Evolutionary conservation across 208 protist species (phyloP).

Genomic region (Leishmania gerbilli): DNA sequence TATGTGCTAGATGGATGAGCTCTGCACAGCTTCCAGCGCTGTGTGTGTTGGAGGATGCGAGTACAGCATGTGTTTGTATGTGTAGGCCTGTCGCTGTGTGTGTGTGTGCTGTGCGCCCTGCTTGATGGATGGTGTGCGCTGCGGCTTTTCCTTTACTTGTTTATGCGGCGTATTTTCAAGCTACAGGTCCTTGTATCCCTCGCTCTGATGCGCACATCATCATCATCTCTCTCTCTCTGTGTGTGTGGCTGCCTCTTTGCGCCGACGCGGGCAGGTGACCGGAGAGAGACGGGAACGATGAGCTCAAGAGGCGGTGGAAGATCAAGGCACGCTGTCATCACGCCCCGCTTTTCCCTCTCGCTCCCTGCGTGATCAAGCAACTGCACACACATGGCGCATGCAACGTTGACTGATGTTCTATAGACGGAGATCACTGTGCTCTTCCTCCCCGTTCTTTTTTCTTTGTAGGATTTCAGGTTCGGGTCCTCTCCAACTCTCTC

Average conservation of each 20-base stretch:
- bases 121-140: background rate
- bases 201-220: background rate
- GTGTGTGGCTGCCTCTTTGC: background rate
- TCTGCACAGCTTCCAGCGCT: background rate
- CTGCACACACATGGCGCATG: background rate
- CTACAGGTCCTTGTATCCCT: background rate
- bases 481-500: background rate
- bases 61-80: background rate
- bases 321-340: background rate
- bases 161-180: background rate
- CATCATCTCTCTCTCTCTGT: background rate
- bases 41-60: background rate
- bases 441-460: background rate
- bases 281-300: background rate
- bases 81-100: background rate
- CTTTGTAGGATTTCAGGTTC: background rate
- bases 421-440: slow-evolving; percentile 7
- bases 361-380: background rate
- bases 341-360: background rate
- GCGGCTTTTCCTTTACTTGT: background rate
- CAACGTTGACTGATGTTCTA: slow-evolving; percentile 17
- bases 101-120: background rate
- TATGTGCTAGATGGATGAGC: background rate
- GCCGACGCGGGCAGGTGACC: background rate
- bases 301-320: background rate